A percentile compares a stretch with the other conserved stretches of the same genome.
Evolutionary conservation across 139 green algal species (phyloP).

Genomic region (Auxenochlorella pyrenoidosa): DNA sequence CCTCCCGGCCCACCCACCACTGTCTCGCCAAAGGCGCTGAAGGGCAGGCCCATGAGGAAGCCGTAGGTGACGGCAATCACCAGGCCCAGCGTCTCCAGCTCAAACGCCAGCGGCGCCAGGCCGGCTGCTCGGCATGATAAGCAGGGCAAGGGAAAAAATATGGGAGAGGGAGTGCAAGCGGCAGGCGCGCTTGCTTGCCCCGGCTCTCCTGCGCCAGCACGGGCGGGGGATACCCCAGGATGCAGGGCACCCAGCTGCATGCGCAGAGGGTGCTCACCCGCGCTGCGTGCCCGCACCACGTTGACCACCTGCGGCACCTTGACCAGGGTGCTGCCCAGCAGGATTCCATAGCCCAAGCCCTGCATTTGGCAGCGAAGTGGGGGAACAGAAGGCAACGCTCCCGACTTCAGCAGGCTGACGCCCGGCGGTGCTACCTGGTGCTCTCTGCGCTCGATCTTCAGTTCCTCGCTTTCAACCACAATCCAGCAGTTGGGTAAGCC

Average conservation of each 20-base stretch:
- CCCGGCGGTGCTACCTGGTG: too few species aligned
- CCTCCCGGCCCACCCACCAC: constrained; percentile 37
- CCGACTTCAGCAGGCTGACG: too few species aligned
- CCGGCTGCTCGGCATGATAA: constrained; percentile 46
- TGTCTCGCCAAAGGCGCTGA: constrained; percentile 86
- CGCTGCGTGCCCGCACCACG: constrained; percentile 59
- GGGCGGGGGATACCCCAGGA: too few species aligned
- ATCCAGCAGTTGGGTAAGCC: too few species aligned
- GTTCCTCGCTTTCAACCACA: too few species aligned
- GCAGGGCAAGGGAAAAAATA: too few species aligned
- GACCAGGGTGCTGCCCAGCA: constrained; percentile 70
- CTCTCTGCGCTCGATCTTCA: too few species aligned
- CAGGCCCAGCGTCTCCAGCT: constrained; percentile 80
- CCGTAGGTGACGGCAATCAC: constrained; percentile 77
- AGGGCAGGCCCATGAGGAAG: constrained; percentile 69
- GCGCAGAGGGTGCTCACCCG: constrained; percentile 1
- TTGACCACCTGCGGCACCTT: constrained; percentile 85
- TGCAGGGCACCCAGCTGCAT: too few species aligned
- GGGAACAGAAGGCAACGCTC: too few species aligned
- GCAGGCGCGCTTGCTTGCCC: too few species aligned
- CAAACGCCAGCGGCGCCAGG: constrained; percentile 71
- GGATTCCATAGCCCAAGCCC: constrained; percentile 76
- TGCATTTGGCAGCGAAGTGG: constrained; percentile 33
- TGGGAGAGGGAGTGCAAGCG: too few species aligned
- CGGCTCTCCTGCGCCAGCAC: too few species aligned